Conservation (phyloP, 352 stramenopile genomes). For the Phytophthora pistaciae region DNA sequence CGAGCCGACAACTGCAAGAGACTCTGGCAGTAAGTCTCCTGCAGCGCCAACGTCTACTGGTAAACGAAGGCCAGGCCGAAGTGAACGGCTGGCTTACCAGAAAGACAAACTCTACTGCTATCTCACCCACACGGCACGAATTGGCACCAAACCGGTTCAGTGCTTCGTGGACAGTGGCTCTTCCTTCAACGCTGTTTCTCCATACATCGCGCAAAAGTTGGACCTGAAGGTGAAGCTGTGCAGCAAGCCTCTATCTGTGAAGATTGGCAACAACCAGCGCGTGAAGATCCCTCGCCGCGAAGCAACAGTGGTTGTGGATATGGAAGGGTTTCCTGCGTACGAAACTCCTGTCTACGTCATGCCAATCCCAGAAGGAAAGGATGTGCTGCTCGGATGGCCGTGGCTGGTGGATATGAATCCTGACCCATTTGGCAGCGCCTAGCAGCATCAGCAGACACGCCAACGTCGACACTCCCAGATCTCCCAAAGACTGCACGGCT, state of each 20-base stretch:
- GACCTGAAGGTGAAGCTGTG: neutral
- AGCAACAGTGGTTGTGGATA: neutral
- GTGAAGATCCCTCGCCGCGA: neutral
- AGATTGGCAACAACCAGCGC: constrained; percentile 5
- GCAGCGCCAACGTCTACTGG: constrained; percentile 3
- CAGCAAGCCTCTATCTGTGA: neutral
- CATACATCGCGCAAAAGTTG: neutral
- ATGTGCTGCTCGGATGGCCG: neutral
- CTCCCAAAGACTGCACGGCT: neutral
- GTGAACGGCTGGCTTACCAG: constrained; percentile 6
- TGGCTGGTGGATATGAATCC: too few species aligned
- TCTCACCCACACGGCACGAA: neutral
- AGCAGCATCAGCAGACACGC: too few species aligned
- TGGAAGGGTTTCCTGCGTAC: constrained; percentile 6
- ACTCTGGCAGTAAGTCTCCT: constrained; percentile 9
- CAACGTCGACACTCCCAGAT: neutral
- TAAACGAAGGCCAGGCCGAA: neutral
- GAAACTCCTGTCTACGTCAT: constrained; percentile 1
- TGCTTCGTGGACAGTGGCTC: constrained; percentile 16
- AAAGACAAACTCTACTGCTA: constrained; percentile 20
- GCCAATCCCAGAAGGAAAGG: constrained; percentile 7
- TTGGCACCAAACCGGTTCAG: neutral
- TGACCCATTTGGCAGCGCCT: neutral
- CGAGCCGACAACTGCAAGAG: neutral
- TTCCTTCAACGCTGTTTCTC: constrained; percentile 10